Percentiles rank a stretch among this genome's conserved stretches.
Conservation (phyloP, 2,329 filamentous ascomycete species). For the Sporothrix protearum region DNA sequence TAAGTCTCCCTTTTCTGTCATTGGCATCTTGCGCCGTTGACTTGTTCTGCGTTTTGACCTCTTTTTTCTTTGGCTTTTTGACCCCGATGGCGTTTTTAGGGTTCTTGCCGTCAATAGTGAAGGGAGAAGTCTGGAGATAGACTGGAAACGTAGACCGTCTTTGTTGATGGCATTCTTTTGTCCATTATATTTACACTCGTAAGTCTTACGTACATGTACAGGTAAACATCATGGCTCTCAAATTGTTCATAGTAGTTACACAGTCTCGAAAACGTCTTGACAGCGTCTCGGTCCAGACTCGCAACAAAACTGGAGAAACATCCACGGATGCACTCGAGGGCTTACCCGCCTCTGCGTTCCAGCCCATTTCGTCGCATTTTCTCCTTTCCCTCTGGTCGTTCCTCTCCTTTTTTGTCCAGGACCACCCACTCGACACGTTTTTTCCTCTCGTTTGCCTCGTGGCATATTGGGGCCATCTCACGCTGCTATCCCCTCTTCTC, state of each 20-base stretch:
- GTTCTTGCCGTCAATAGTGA: background rate
- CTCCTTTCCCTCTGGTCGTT: background rate
- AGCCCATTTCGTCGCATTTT: background rate
- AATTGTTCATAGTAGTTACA: no score
- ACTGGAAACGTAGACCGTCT: no score
- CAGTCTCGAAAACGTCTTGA: background rate
- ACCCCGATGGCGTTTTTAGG: background rate
- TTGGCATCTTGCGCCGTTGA: background rate
- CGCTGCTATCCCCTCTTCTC: background rate
- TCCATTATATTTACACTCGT: no score
- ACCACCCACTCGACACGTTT: constrained; percentile 2
- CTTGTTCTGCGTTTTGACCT: background rate
- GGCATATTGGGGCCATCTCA: constrained; percentile 7
- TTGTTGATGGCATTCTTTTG: no score
- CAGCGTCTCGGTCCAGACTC: background rate
- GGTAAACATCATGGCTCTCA: no score
- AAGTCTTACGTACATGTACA: no score
- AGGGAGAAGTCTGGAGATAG: no score
- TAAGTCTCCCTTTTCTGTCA: background rate
- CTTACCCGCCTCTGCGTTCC: background rate
- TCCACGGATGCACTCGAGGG: background rate
- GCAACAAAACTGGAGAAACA: background rate
- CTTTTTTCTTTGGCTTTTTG: background rate
- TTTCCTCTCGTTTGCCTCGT: constrained; percentile 2
- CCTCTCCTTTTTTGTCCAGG: background rate